Conservation (phyloP, 768 basidiomycete genomes). For the Chalciporus piperatus region DNA sequence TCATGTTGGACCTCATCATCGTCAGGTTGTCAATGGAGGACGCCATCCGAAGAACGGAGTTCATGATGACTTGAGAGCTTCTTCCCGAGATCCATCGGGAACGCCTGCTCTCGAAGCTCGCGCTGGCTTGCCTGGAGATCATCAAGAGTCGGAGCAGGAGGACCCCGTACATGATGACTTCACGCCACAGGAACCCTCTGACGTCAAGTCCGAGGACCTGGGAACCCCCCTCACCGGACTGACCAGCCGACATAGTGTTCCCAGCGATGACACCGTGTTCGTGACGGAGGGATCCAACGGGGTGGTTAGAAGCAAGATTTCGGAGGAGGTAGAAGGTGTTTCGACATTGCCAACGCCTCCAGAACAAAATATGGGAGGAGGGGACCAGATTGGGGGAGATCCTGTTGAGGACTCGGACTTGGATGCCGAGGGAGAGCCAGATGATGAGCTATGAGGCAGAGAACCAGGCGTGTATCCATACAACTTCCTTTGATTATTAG, state of each 20-base stretch:
- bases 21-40: constrained; percentile 15
- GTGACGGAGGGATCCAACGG: constrained; percentile 32
- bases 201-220: constrained; percentile 52
- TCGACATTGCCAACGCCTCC: constrained; percentile 8
- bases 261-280: constrained; percentile 57
- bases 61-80: not conserved
- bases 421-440: constrained; percentile 44
- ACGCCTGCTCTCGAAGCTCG: not conserved
- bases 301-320: constrained; percentile 29
- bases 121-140: not conserved
- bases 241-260: constrained; percentile 52
- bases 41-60: constrained; percentile 16
- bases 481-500: constrained; percentile 22
- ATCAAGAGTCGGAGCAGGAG: not conserved
- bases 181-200: constrained; percentile 17
- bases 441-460: constrained; percentile 47
- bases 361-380: not conserved
- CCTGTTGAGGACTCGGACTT: constrained; percentile 30
- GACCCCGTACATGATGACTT: constrained; percentile 1
- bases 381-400: constrained; percentile 2
- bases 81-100: not conserved
- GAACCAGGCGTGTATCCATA: constrained; percentile 20
- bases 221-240: constrained; percentile 49
- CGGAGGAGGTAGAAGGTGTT: constrained; percentile 15
- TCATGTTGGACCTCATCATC: constrained; percentile 3